Percentiles rank a stretch among this genome's conserved stretches.
Evolutionary conservation across 177 flowering plant genomes (phyloP).

Genomic region (Vitis hybrid): DNA sequence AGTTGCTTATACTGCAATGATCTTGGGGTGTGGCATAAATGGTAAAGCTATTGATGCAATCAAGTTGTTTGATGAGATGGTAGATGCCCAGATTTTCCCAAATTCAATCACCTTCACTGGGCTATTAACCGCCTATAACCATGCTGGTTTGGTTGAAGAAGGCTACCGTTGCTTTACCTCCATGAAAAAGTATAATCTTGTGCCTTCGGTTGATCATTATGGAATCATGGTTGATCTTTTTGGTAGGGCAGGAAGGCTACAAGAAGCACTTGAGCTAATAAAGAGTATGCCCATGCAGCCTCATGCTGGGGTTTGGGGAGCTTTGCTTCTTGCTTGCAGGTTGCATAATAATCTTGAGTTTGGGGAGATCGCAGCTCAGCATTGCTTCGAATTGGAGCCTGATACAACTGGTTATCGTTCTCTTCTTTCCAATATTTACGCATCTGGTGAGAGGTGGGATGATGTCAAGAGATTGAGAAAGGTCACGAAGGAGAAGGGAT

Average conservation of each 20-base stretch:
- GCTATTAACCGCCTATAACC: slow-evolving; percentile 54
- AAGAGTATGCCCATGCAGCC: slow-evolving; percentile 58
- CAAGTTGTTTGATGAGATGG: slow-evolving; percentile 55
- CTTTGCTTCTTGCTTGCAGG: slow-evolving; percentile 60
- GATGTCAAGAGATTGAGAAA: slow-evolving; percentile 52
- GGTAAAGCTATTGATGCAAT: slow-evolving; percentile 51
- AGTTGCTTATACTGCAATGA: slow-evolving; percentile 64
- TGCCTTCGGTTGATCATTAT: slow-evolving; percentile 54
- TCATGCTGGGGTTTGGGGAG: slow-evolving; percentile 66
- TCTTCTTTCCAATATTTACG: slow-evolving; percentile 52
- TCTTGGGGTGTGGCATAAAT: slow-evolving; percentile 60
- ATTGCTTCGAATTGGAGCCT: slow-evolving; percentile 51
- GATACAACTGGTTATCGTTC: slow-evolving; percentile 45
- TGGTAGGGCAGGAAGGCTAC: slow-evolving; percentile 53
- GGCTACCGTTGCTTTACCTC: slow-evolving; percentile 48
- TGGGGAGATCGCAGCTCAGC: slow-evolving; percentile 58
- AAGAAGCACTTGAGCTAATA: slow-evolving; percentile 51
- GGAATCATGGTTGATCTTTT: slow-evolving; percentile 69
- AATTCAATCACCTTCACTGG: slow-evolving; percentile 51
- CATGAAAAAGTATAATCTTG: slow-evolving; percentile 33
- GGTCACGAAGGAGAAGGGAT: slow-evolving; percentile 31
- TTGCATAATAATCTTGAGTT: slow-evolving; percentile 52
- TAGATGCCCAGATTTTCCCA: slow-evolving; percentile 40
- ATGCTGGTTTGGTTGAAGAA: slow-evolving; percentile 64
- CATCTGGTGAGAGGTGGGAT: slow-evolving; percentile 60